Evolutionary conservation across 768 basidiomycete species (phyloP), one percentile per base, ranked within the genome.

Genomic region (Mrakia gelida): DNA sequence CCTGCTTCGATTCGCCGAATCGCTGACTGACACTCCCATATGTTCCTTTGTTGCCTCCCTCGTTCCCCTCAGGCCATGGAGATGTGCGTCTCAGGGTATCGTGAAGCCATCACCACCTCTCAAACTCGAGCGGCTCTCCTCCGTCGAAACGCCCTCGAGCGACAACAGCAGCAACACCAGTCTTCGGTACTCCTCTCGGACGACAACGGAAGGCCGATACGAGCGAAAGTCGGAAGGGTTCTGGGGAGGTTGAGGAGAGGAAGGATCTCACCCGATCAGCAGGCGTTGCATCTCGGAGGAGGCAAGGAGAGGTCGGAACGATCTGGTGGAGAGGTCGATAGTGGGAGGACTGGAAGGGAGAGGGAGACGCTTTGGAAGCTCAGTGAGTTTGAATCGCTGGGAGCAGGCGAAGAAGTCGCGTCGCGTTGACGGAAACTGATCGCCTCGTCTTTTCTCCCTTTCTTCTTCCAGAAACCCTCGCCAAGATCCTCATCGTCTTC

Each of bases 21-120:
- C 2, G 49, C 18, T 21, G 16, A 21, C 49, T 52, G 49, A 52
- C 49, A n/a, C n/a, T n/a, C n/a, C n/a, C n/a, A n/a, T n/a, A n/a
- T n/a, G n/a, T n/a, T n/a, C 11, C 45, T 45, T 21, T 67, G 62
- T 54, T 32, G 26, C 28, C 32, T 34, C 30, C 73, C 30, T 41
- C 72, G 18, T 32, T 21, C 26, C 34, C 10, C 30, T 30, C n/a
- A 78, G 77, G 78, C 78, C 32, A 75, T 75, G 54, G 74, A 85
- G 82, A 77, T 80, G 71, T 85, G 84, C 79, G 84, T 85, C 11
- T 83, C 84, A 54, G 83, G 83, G 21, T 85, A 85, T 73, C 76
- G 84, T 26, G 84, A 85, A 70, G 81, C 83, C 9, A 81, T 84
- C 75, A 79, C 78, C 0, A 38, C 59, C 30, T 75, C 78, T 7